phyloP scores from a whole-genome alignment of 169 alveolate species.

The Plasmodium gallinaceum region DNA sequence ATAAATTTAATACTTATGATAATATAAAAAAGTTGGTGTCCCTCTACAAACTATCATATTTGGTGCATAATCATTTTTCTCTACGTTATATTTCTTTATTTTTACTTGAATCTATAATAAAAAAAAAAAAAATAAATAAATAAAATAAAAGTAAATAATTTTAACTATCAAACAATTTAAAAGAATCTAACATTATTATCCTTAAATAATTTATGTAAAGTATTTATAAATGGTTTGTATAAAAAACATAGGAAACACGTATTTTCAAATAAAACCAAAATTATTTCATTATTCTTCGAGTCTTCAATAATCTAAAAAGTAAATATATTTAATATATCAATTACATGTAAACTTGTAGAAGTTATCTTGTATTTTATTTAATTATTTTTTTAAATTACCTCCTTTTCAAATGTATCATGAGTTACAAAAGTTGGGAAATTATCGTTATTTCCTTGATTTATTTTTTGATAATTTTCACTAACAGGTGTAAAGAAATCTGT shows the following conservation, averaged over 20 bases:
- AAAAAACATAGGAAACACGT: conserved; percentile 68
- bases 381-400: conserved; percentile 21
- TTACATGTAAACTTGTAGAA: not conserved
- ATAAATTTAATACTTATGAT: conserved; percentile 38
- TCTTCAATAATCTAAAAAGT: conserved; percentile 55
- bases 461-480: conserved; percentile 58
- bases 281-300: conserved; percentile 58
- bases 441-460: conserved; percentile 54
- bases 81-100: conserved; percentile 64
- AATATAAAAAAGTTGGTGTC: conserved; percentile 63
- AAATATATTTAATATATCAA: not conserved
- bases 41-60: conserved; percentile 71
- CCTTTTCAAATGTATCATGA: conserved; percentile 74
- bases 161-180: not conserved
- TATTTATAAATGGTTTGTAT: conserved; percentile 73
- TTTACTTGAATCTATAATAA: conserved; percentile 49
- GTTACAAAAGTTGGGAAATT: conserved; percentile 48
- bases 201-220: conserved; percentile 61
- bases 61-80: conserved; percentile 74
- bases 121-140: not conserved
- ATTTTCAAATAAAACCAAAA: conserved; percentile 54
- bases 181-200: conserved; percentile 32
- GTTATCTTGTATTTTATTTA: not conserved
- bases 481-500: conserved; percentile 55
- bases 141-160: not conserved